A percentile compares a stretch with the other conserved stretches of the same genome.
Conservation (phyloP, 2,329 filamentous ascomycete species). For the Cercospora beticola region DNA sequence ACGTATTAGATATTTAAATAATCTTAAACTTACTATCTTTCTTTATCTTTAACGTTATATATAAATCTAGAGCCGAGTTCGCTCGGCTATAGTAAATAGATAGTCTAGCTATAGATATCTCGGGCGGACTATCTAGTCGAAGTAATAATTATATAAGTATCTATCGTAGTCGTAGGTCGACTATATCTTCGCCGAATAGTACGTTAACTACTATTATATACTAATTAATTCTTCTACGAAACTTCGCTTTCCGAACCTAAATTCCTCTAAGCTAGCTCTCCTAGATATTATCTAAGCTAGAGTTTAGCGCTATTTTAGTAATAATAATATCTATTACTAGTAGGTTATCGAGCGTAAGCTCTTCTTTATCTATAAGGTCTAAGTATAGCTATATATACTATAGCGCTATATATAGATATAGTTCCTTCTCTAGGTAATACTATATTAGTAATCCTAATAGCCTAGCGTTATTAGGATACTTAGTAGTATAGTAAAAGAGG, state of each 20-base stretch:
- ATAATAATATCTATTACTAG: background rate
- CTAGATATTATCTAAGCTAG: background rate
- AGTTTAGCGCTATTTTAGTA: background rate
- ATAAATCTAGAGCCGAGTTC: background rate
- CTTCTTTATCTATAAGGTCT: background rate
- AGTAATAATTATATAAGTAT: background rate
- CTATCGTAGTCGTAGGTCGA: background rate
- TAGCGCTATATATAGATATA: background rate
- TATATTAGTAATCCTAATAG: background rate
- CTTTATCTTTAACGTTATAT: background rate
- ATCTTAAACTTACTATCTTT: conserved; percentile 5
- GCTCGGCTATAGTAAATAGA: conserved; percentile 1
- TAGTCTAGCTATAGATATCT: background rate
- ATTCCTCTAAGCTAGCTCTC: conserved; percentile 3
- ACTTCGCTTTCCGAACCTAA: background rate
- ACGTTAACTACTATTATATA: background rate
- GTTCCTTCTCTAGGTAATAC: background rate
- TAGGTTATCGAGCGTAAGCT: background rate
- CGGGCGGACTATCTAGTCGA: background rate
- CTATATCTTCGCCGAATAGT: background rate
- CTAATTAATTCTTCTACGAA: background rate
- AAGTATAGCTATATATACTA: background rate
- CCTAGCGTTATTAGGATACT: background rate
- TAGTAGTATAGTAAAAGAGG: background rate
- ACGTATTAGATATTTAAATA: conserved; percentile 2